These are phyloP conservation scores for Cucurbita moschata DNA, from an alignment of 306 rosid genomes.

Conservation along the genomic window DNA sequence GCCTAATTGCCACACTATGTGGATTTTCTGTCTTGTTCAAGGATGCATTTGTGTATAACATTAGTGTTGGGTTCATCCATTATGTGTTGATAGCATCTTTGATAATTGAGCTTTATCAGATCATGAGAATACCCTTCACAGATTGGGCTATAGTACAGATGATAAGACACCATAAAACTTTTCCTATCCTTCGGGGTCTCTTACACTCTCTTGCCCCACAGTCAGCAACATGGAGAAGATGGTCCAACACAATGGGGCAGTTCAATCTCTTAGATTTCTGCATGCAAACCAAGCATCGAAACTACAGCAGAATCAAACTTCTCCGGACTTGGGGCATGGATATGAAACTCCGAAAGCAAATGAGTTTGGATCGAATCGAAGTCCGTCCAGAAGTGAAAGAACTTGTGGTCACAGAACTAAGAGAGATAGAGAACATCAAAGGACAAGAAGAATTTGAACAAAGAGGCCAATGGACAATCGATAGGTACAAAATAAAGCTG, in stretches of 20 bases:
- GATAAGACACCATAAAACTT: slow-evolving; percentile 26
- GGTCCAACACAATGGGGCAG: slow-evolving; percentile 46
- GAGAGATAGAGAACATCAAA: slow-evolving; percentile 24
- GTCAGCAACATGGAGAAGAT: slow-evolving; percentile 35
- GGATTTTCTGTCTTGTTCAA: slow-evolving; percentile 21
- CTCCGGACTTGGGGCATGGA: slow-evolving; percentile 18
- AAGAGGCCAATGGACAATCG: slow-evolving; percentile 40
- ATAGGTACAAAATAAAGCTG: slow-evolving; percentile 19
- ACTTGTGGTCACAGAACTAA: slow-evolving; percentile 19
- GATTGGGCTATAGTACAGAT: slow-evolving; percentile 48
- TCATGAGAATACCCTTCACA: slow-evolving; percentile 31
- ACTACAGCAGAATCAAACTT: slow-evolving; percentile 12
- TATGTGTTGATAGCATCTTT: slow-evolving; percentile 31
- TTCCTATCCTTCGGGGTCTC: slow-evolving; percentile 13
- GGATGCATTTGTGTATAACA: slow-evolving; percentile 4
- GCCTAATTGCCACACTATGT: slow-evolving; percentile 19
- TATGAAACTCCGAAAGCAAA: slow-evolving; percentile 19
- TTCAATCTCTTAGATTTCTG: slow-evolving; percentile 46
- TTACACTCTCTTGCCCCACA: slow-evolving; percentile 24
- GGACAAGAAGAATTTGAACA: slow-evolving; percentile 24
- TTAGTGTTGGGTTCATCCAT: slow-evolving; percentile 20
- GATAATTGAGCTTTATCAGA: slow-evolving; percentile 43
- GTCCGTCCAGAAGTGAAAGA: slow-evolving; percentile 22
- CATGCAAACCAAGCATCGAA: slow-evolving; percentile 25
- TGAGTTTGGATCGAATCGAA: slow-evolving; percentile 8